Base-by-base conservation (phyloP, 2,329 filamentous ascomycete species). In the Colletotrichum sp. region DNA sequence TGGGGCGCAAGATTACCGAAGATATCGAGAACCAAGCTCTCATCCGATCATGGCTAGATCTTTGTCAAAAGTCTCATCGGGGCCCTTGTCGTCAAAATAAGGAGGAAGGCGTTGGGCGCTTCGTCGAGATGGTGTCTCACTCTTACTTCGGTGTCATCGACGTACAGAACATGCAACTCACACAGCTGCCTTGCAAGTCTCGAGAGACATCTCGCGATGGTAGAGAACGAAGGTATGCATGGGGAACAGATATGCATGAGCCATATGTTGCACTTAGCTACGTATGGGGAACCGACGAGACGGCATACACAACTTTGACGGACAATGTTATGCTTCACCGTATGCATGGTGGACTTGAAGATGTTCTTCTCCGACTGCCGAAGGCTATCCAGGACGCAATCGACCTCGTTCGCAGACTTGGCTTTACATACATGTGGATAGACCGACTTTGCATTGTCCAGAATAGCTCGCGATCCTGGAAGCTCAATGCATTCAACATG, bases 221-320 rank as follows among this genome's bases (percentile, higher is more conserved):
- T 16, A 34, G 59, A 24, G 32, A 38, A 13, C 13, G 26, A 24
- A 58, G 56, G 4, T 14, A 34, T 61, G 56, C 24, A 14, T 18
- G 21, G 36, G 26, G 62, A 26, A 24, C 62, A 28, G 62, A 26
- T 26, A 43, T 30, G 5, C 61, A 79, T 4, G 85, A 87, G 55
- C 80, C 84, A 24, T 88, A 87, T 63, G 78, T 86, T 4, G 84
- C 86, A 16, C 80, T 88, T n/a, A 87, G 86, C 79, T 88, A 88
- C 76, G 85, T 87, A 30, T 86, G 84, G 82, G 84, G 84, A 2
- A 14, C 21, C 8, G 34, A 62, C 5, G 36, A 66, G 9, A 32
- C n/a, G 28, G 69, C 59, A 13, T 66, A 59, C 56, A 71, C 56
- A 24, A 74, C 71, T 10, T 21, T 56, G 24, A 64, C 71, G 13